Percentiles rank a stretch among this genome's conserved stretches.
phyloP scores from a whole-genome alignment of 2,329 filamentous ascomycete species.

The Epichloe elymi region DNA sequence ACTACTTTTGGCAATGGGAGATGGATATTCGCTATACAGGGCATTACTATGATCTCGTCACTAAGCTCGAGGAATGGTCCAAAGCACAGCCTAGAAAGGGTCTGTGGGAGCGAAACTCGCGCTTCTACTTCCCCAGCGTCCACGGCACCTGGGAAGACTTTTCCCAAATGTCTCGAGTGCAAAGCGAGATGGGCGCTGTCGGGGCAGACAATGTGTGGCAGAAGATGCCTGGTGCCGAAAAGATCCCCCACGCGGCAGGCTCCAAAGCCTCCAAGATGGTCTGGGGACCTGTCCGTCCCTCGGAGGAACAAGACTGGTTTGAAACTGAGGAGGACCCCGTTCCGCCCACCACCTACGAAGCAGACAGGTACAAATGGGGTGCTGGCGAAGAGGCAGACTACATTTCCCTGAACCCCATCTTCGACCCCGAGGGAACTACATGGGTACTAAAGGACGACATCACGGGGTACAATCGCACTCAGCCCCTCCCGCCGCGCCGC shows the following conservation, averaged over 20 bases:
- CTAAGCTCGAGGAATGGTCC: constrained; percentile 56
- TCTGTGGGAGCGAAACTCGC: constrained; percentile 66
- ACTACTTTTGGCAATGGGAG: constrained; percentile 91
- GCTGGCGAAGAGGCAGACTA: constrained; percentile 83
- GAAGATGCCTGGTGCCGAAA: constrained; percentile 28
- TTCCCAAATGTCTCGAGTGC: constrained; percentile 57
- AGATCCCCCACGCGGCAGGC: constrained; percentile 21
- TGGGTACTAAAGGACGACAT: constrained; percentile 77
- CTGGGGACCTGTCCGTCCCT: constrained; percentile 72
- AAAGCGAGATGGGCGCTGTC: constrained; percentile 56
- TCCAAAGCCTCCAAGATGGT: constrained; percentile 47
- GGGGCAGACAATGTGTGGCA: constrained; percentile 57
- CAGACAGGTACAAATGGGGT: constrained; percentile 76
- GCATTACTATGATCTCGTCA: constrained; percentile 67
- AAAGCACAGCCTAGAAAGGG: constrained; percentile 63
- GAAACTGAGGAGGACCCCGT: constrained; percentile 58
- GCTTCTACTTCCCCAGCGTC: constrained; percentile 65
- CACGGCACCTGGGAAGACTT: constrained; percentile 75
- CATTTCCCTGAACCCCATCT: constrained; percentile 84
- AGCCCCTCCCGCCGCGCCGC: constrained; percentile 53
- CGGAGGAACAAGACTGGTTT: constrained; percentile 56
- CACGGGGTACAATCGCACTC: constrained; percentile 60
- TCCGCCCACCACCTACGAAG: constrained; percentile 58
- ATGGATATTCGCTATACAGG: constrained; percentile 87
- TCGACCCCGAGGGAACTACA: constrained; percentile 74